These are phyloP conservation scores for Schwanniomyces polymorphus DNA, from an alignment of 805 yeast genomes.

Conservation along the genomic window DNA sequence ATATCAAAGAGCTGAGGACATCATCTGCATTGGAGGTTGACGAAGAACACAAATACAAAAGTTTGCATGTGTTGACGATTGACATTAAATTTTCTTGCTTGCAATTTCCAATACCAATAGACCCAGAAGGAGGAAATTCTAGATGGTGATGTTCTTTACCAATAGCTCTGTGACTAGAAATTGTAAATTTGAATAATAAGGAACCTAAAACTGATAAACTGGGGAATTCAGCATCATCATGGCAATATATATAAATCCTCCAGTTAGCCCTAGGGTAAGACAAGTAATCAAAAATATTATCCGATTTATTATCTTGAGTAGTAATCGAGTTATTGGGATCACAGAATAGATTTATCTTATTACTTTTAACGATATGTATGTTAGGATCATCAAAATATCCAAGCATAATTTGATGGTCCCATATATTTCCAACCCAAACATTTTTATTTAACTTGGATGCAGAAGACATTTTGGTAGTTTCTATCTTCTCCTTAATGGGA, in stretches of 20 bases:
- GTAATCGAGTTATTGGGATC: slow-evolving; percentile 54
- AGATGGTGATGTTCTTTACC: slow-evolving; percentile 28
- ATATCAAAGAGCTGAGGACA: slow-evolving; percentile 52
- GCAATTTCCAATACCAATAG: slow-evolving; percentile 73
- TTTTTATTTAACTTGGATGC: slow-evolving; percentile 58
- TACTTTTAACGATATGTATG: not conserved
- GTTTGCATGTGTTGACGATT: slow-evolving; percentile 68
- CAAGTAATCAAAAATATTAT: slow-evolving; percentile 15
- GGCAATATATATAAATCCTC: slow-evolving; percentile 58
- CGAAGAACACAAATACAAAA: slow-evolving; percentile 47
- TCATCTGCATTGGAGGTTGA: slow-evolving; percentile 31
- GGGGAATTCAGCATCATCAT: slow-evolving; percentile 60
- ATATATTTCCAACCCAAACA: slow-evolving; percentile 82
- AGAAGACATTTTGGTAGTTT: slow-evolving; percentile 78
- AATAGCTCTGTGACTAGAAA: slow-evolving; percentile 20
- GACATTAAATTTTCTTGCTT: slow-evolving; percentile 60
- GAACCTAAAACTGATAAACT: slow-evolving; percentile 34
- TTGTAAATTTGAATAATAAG: slow-evolving; percentile 31
- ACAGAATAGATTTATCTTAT: slow-evolving; percentile 42
- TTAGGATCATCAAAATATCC: slow-evolving; percentile 6
- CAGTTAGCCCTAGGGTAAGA: slow-evolving; percentile 54
- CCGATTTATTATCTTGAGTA: slow-evolving; percentile 25
- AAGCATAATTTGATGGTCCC: slow-evolving; percentile 58
- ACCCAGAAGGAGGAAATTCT: slow-evolving; percentile 85
- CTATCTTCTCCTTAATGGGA: slow-evolving; percentile 73